Percentiles rank a stretch among this genome's conserved stretches.
Conservation (phyloP, 768 basidiomycete genomes). For the Boletus reticulatus region DNA sequence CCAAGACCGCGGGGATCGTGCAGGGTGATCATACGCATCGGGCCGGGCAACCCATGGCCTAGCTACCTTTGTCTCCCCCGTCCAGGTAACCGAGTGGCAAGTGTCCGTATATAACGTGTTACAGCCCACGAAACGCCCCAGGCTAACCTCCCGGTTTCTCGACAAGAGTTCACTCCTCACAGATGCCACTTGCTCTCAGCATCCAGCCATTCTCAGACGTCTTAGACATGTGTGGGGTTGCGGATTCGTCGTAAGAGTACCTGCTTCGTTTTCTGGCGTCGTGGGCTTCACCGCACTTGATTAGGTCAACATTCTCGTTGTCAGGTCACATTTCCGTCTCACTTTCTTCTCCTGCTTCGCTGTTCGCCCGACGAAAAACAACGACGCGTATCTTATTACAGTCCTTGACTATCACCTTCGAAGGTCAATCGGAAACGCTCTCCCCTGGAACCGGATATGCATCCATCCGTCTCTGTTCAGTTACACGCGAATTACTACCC, state of each 20-base stretch:
- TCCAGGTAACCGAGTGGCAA: conserved; percentile 28
- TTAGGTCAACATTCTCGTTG: conserved; percentile 82
- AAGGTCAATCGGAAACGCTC: conserved; percentile 80
- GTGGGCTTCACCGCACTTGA: conserved; percentile 4
- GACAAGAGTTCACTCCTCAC: conserved; percentile 14
- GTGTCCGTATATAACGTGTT: conserved; percentile 25
- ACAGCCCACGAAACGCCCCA: neutral
- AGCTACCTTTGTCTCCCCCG: conserved; percentile 30
- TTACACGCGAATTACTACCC: conserved; percentile 56
- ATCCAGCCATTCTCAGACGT: conserved; percentile 57
- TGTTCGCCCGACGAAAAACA: conserved; percentile 51
- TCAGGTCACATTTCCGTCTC: conserved; percentile 76
- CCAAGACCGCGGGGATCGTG: neutral
- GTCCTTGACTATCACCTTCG: conserved; percentile 75
- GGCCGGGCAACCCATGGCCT: conserved; percentile 5
- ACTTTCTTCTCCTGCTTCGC: conserved; percentile 52
- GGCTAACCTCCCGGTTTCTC: conserved; percentile 15
- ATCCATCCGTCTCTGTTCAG: conserved; percentile 61
- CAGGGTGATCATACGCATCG: conserved; percentile 1
- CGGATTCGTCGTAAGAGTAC: conserved; percentile 56
- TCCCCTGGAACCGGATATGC: conserved; percentile 65
- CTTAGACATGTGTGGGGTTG: conserved; percentile 70
- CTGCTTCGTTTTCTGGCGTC: conserved; percentile 2
- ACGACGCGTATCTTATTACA: conserved; percentile 55
- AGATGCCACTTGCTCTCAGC: conserved; percentile 65